phyloP scores from a whole-genome alignment of 306 rosid genomes.

The Cicer pinnatifidum region DNA sequence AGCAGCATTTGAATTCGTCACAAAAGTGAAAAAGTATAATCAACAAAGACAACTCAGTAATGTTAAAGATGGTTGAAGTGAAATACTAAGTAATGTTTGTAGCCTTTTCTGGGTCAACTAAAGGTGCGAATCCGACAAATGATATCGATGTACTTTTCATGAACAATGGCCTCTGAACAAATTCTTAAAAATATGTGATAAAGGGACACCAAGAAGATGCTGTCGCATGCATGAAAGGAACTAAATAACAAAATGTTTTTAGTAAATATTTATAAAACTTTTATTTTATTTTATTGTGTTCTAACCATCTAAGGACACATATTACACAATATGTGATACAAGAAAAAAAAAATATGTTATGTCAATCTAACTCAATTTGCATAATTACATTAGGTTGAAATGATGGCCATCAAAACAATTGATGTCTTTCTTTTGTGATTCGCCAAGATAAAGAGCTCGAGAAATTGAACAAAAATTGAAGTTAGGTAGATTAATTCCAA shows the following conservation, averaged over 20 bases:
- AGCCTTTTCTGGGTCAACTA: constrained; percentile 54
- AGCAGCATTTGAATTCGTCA: constrained; percentile 36
- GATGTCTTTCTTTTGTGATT: constrained; percentile 38
- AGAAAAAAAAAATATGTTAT: constrained; percentile 1
- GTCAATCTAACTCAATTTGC: constrained; percentile 19
- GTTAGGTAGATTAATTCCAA: constrained; percentile 47
- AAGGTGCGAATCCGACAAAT: constrained; percentile 51
- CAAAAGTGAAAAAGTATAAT: constrained; percentile 34
- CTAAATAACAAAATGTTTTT: too few relatives aligned
- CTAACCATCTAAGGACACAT: too few relatives aligned
- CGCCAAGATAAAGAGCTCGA: constrained; percentile 33
- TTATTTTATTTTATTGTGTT: too few relatives aligned
- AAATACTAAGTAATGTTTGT: constrained; percentile 33
- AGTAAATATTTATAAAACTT: too few relatives aligned
- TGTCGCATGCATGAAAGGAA: constrained; percentile 42
- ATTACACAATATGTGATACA: neutral
- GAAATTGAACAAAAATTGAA: constrained; percentile 38
- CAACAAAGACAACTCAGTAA: constrained; percentile 25
- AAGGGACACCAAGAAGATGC: constrained; percentile 49
- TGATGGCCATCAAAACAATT: constrained; percentile 41
- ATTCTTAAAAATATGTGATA: constrained; percentile 29
- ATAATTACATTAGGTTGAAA: constrained; percentile 34
- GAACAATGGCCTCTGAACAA: constrained; percentile 47
- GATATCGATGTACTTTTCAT: constrained; percentile 42
- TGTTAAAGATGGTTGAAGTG: constrained; percentile 38